Evolutionary conservation across 139 green algal genomes (phyloP).

Genomic region (Eudorina sp.): DNA sequence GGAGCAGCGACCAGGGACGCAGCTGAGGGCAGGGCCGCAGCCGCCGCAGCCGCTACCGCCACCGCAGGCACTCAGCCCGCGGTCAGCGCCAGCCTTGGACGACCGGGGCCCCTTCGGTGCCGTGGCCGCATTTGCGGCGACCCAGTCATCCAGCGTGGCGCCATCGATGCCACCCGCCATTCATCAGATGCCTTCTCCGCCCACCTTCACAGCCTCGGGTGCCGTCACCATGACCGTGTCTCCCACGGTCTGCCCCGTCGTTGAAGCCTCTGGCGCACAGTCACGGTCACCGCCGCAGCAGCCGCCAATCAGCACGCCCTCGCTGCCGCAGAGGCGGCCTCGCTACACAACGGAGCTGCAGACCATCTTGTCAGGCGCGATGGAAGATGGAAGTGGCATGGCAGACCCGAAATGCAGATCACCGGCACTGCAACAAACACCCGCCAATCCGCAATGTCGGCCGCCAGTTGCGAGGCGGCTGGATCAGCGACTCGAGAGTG

Average conservation of each 20-base stretch:
- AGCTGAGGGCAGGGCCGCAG: background rate
- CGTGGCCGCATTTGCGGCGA: background rate
- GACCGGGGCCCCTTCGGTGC: background rate
- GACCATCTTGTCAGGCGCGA: constrained; percentile 8
- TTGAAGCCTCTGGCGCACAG: background rate
- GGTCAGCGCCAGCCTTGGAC: background rate
- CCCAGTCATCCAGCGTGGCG: background rate
- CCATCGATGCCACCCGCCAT: background rate
- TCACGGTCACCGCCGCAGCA: background rate
- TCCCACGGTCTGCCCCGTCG: too few relatives aligned
- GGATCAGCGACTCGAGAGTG: background rate
- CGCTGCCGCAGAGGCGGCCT: background rate
- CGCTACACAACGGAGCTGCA: constrained; percentile 26
- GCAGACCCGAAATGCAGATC: background rate
- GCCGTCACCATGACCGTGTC: too few relatives aligned
- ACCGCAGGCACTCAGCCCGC: background rate
- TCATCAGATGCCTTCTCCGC: background rate
- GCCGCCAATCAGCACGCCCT: background rate
- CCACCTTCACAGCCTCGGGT: too few relatives aligned
- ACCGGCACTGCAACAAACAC: too few relatives aligned
- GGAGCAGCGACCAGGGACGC: too few relatives aligned
- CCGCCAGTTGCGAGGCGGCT: background rate
- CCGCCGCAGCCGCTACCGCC: background rate
- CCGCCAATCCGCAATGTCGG: too few relatives aligned
- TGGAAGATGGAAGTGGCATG: background rate